Percentiles rank a stretch among this genome's conserved stretches.
Conservation (phyloP, 768 basidiomycete genomes). For the Tremella fuciformis region DNA sequence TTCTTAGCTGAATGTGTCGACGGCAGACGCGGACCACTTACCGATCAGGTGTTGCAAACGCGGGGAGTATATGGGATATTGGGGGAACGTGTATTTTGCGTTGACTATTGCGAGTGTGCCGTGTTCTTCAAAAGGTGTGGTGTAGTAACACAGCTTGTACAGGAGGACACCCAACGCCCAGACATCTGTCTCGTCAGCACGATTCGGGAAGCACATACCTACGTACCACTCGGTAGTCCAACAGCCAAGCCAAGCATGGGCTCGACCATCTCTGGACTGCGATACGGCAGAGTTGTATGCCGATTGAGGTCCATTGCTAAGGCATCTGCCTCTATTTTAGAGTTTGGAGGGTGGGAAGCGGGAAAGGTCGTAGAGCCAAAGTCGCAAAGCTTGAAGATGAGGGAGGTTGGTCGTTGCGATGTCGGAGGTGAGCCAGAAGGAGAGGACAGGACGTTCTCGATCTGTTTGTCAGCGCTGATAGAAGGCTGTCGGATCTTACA, state of each 20-base stretch:
- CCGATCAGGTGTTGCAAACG: constrained; percentile 81
- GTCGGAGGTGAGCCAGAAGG: constrained; percentile 35
- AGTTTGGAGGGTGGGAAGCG: constrained; percentile 66
- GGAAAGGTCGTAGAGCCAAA: constrained; percentile 90
- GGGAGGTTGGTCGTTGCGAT: constrained; percentile 65
- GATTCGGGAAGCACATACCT: neutral
- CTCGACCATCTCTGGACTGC: constrained; percentile 99
- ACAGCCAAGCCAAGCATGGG: constrained; percentile 50
- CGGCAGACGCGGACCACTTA: constrained; percentile 47
- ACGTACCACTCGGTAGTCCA: constrained; percentile 49
- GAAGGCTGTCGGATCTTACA: neutral
- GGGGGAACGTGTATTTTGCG: constrained; percentile 87
- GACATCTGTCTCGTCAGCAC: constrained; percentile 59
- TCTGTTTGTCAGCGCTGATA: constrained; percentile 50
- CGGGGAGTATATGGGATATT: constrained; percentile 79
- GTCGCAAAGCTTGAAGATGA: constrained; percentile 92
- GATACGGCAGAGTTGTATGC: constrained; percentile 93
- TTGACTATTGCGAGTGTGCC: constrained; percentile 94
- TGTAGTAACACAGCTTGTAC: constrained; percentile 99
- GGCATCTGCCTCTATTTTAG: constrained; percentile 75
- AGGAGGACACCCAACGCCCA: constrained; percentile 96
- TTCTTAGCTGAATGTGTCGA: constrained; percentile 2
- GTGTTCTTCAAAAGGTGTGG: constrained; percentile 97
- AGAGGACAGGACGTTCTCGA: constrained; percentile 84
- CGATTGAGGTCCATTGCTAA: constrained; percentile 88